phyloP scores from a whole-genome alignment of 345 rosid species.

The Murraya paniculata region DNA sequence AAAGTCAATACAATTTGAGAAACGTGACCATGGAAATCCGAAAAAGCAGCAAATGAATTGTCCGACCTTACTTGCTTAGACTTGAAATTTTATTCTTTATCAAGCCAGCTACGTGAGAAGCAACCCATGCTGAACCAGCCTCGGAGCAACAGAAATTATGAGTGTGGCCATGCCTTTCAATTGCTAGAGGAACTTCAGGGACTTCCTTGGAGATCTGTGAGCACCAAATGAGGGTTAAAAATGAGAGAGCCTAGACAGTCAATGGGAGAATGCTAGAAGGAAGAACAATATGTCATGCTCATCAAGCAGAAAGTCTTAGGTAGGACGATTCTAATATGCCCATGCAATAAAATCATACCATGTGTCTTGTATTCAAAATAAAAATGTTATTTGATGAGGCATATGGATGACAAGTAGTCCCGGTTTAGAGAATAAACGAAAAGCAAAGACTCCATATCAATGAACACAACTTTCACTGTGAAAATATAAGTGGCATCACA shows the following conservation, averaged over 20 bases:
- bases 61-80: conserved; percentile 10
- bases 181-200: conserved; percentile 46
- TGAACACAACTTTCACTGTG: background rate
- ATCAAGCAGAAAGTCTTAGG: too few species aligned
- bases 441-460: background rate
- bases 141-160: conserved; percentile 71
- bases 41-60: background rate
- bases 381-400: too few species aligned
- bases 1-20: background rate
- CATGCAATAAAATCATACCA: too few species aligned
- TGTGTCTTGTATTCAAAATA: too few species aligned
- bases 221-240: background rate
- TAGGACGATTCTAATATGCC: too few species aligned
- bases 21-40: background rate
- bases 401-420: too few species aligned
- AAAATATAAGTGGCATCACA: background rate
- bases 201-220: conserved; percentile 60
- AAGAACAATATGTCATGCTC: background rate
- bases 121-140: conserved; percentile 82
- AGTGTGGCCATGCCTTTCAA: conserved; percentile 80
- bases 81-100: conserved; percentile 37
- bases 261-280: background rate
- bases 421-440: background rate
- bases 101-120: conserved; percentile 53
- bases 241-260: background rate